Evolutionary conservation across 495 filamentous ascomycete species (phyloP), one percentile per base, ranked within the genome.

Genomic region (Trichocladium antarcticum): DNA sequence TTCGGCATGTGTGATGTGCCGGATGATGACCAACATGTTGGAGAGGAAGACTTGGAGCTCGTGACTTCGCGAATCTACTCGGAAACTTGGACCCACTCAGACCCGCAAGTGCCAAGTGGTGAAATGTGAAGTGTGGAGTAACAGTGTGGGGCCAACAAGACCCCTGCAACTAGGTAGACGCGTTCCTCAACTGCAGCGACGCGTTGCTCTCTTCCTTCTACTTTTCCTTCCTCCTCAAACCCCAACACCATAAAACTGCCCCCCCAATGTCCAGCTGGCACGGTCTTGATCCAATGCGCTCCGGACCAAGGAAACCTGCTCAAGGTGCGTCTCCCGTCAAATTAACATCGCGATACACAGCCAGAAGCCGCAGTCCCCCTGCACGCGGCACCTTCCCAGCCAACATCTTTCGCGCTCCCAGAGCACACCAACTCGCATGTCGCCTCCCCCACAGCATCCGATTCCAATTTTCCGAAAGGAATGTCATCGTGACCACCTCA

Each of bases 381-480:
- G 28, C 28, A n/a, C 50, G 53, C 47, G 35, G 9, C 36, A 31
- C 27, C 48, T 31, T 42, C 29, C 51, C 32, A 37, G 39, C 32
- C 20, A 39, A 40, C 45, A 34, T 71, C 69, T 72, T 65, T 71
- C 68, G 60, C 58, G 67, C 67, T 63, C 69, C 68, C 63, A 58
- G 50, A 46, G 54, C 61, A 41, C 16, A 60, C 56, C 55, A 57
- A 51, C 51, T 66, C 69, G 77, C 81, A 80, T 66, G 58, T 53
- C 80, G 75, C 81, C 80, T 72, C 74, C 79, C 66, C 69, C 55
- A 83, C 71, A 84, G 81, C 80, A 69, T 74, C 79, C 80, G 79
- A 75, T 62, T 62, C 68, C 63, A 60, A 65, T 80, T 78, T 78
- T 81, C 76, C 71, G 70, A 60, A 71, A 75, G 75, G 77, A 77